Conservation (phyloP, 345 rosid genomes). For the Eucalyptus microcorys region DNA sequence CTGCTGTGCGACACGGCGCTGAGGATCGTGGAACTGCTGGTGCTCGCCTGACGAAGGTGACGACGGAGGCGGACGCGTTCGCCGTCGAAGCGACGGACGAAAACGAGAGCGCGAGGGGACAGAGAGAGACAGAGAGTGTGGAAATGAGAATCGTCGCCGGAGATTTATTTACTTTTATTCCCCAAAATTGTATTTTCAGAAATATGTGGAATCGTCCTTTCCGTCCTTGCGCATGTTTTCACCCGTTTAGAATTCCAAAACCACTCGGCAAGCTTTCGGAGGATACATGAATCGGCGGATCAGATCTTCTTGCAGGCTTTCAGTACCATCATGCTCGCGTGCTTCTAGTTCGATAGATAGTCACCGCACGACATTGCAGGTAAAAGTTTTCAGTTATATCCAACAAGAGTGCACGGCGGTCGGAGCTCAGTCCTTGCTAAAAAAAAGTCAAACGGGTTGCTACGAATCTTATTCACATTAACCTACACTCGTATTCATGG, state of each 20-base stretch:
- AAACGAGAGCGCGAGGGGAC: background rate
- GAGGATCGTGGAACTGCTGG: background rate
- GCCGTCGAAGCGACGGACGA: background rate
- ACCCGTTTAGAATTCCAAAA: background rate
- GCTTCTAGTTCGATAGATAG: background rate
- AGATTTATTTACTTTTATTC: background rate
- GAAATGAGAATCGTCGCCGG: background rate
- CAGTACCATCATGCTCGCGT: background rate
- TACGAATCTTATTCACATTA: background rate
- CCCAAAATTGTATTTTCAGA: background rate
- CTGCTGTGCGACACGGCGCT: background rate
- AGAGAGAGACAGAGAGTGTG: fast-evolving
- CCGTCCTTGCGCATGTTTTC: background rate
- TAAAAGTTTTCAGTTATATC: background rate
- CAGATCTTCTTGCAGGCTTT: background rate
- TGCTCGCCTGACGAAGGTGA: background rate
- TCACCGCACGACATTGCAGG: background rate
- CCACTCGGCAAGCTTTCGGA: background rate
- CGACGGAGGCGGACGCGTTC: background rate
- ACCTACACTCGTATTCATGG: background rate
- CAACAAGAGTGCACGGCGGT: background rate
- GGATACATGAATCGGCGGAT: background rate
- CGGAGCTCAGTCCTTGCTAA: background rate
- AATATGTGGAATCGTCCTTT: background rate
- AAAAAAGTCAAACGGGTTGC: background rate